A percentile compares a stretch with the other conserved stretches of the same genome.
Conservation (phyloP, 2,329 filamentous ascomycete genomes). For the Aspergillus sp. region DNA sequence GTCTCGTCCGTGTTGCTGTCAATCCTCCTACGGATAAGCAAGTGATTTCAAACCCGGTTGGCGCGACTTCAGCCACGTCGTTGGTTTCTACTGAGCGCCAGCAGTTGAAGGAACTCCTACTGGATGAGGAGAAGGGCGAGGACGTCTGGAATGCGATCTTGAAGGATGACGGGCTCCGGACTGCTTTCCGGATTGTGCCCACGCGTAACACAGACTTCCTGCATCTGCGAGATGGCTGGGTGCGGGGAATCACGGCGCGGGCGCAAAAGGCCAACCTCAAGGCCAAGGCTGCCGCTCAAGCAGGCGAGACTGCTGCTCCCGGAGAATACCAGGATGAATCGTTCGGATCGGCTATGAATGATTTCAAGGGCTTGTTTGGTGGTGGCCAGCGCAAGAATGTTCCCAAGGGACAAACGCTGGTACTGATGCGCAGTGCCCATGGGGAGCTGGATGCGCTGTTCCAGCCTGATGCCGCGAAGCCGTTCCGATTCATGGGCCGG, state of each 20-base stretch:
- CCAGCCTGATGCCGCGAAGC: slow-evolving; percentile 49
- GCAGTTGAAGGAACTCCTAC: slow-evolving; percentile 64
- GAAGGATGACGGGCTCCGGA: slow-evolving; percentile 66
- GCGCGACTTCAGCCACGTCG: slow-evolving; percentile 71
- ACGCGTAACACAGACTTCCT: slow-evolving; percentile 93
- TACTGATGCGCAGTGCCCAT: slow-evolving; percentile 65
- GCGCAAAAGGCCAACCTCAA: slow-evolving; percentile 58
- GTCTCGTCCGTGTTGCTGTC: slow-evolving; percentile 69
- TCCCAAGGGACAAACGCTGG: slow-evolving; percentile 74
- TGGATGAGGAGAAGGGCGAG: slow-evolving; percentile 68
- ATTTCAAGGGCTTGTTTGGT: slow-evolving; percentile 81
- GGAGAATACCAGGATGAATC: slow-evolving; percentile 65
- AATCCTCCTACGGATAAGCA: slow-evolving; percentile 28
- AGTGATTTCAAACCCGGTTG: slow-evolving; percentile 37
- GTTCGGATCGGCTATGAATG: slow-evolving; percentile 72
- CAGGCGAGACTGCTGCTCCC: not conserved
- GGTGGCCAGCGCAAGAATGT: slow-evolving; percentile 66
- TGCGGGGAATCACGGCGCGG: slow-evolving; percentile 76
- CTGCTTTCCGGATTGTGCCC: slow-evolving; percentile 78
- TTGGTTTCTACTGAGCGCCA: slow-evolving; percentile 81
- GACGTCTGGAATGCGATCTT: slow-evolving; percentile 74
- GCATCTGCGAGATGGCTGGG: slow-evolving; percentile 87
- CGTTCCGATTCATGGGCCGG: slow-evolving; percentile 62
- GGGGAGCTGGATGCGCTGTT: slow-evolving; percentile 70
- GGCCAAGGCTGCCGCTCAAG: slow-evolving; percentile 28